Percentiles rank a stretch among this genome's conserved stretches.
Evolutionary conservation across 352 stramenopile species (phyloP).

Genomic region (Lagenidium sp.): DNA sequence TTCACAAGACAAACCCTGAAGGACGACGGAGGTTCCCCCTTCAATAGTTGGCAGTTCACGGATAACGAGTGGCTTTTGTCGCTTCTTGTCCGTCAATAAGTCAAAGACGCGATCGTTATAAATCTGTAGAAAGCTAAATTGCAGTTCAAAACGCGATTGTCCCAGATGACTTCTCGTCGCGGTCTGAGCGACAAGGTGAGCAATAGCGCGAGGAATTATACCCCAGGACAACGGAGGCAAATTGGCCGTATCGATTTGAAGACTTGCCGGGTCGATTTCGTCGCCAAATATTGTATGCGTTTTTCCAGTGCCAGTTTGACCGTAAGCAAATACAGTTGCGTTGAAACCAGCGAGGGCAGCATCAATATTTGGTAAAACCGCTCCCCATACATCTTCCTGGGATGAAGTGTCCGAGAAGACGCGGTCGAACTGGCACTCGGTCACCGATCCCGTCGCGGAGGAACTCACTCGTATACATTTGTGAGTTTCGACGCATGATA

Average conservation of each 20-base stretch:
- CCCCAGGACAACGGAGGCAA: conserved; percentile 52
- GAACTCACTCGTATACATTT: conserved; percentile 18
- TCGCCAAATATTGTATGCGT: conserved; percentile 89
- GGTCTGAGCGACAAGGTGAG: conserved; percentile 40
- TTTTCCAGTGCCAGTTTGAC: conserved; percentile 88
- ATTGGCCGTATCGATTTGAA: too few relatives aligned
- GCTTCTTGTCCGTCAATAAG: conserved; percentile 62
- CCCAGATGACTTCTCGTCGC: conserved; percentile 3
- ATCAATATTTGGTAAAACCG: conserved; percentile 50
- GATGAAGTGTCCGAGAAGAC: conserved; percentile 54
- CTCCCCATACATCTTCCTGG: conserved; percentile 74
- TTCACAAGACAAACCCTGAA: conserved; percentile 55
- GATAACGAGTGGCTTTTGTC: conserved; percentile 61
- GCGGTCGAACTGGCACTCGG: conserved; percentile 60
- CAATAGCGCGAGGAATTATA: conserved; percentile 71
- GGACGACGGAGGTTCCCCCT: conserved; percentile 35
- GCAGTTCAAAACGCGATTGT: conserved; percentile 28
- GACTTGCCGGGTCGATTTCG: conserved; percentile 16
- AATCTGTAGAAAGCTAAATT: conserved; percentile 89
- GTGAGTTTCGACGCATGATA: conserved; percentile 19
- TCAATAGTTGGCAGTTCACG: conserved; percentile 50
- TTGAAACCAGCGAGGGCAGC: conserved; percentile 81
- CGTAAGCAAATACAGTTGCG: conserved; percentile 89
- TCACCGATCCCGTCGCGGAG: conserved; percentile 14
- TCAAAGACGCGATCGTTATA: conserved; percentile 94